Percentiles rank a stretch among this genome's conserved stretches.
Conservation (phyloP, 495 filamentous ascomycete species). For the Pseudevernia furfuracea region DNA sequence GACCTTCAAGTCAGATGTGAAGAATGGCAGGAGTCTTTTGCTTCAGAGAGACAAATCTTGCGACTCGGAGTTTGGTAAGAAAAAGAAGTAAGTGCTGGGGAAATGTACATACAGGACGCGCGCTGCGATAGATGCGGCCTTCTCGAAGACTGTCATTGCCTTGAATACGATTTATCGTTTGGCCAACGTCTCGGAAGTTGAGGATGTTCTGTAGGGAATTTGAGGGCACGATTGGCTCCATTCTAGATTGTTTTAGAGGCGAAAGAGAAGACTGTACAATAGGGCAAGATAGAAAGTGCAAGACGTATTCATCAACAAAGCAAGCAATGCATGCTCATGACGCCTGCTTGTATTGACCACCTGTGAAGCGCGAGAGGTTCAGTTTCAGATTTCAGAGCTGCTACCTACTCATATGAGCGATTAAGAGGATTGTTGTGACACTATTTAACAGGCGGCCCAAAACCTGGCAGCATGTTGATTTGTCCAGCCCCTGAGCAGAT, state of each 20-base stretch:
- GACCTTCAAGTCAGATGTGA: neutral
- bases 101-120: constrained; percentile 31
- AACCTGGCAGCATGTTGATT: neutral
- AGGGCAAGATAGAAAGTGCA: neutral
- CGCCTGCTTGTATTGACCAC: neutral
- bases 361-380: neutral
- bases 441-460: too few species aligned
- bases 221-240: constrained; percentile 1
- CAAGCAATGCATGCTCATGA: neutral
- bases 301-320: neutral
- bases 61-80: neutral
- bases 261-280: neutral
- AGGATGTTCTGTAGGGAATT: constrained; percentile 56
- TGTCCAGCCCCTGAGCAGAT: neutral
- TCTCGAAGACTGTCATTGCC: constrained; percentile 48
- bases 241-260: neutral
- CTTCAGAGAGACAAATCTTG: neutral
- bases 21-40: neutral
- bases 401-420: neutral
- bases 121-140: constrained; percentile 66
- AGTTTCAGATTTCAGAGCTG: neutral
- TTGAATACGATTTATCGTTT: constrained; percentile 49
- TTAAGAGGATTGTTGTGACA: neutral
- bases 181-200: constrained; percentile 83
- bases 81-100: neutral